phyloP scores from a whole-genome alignment of 1,284 basidiomycete species.

The Afroboletus lepidellus region DNA sequence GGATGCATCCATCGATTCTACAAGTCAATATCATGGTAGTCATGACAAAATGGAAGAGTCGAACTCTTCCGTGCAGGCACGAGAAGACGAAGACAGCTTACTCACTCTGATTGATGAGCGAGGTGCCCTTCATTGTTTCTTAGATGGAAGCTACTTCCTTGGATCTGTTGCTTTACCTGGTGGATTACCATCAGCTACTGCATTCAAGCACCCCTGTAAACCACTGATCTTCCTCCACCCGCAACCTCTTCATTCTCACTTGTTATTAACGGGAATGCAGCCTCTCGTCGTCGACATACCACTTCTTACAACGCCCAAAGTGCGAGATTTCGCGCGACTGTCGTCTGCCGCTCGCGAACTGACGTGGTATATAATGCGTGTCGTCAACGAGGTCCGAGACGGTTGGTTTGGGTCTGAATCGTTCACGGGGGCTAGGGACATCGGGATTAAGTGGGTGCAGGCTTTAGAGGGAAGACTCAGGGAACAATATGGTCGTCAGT shows the following conservation, averaged over 20 bases:
- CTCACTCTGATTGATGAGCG: conserved; percentile 56
- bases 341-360: conserved; percentile 72
- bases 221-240: conserved; percentile 51
- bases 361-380: conserved; percentile 65
- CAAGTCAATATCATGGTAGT: conserved; percentile 35
- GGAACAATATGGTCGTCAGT: conserved; percentile 64
- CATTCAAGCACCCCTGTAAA: conserved; percentile 49
- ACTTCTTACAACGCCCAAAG: conserved; percentile 51
- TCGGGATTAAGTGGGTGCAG: conserved; percentile 72
- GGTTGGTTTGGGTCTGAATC: conserved; percentile 71
- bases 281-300: conserved; percentile 56
- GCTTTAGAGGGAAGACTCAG: conserved; percentile 60
- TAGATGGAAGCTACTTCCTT: conserved; percentile 80
- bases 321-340: conserved; percentile 65
- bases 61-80: conserved; percentile 14
- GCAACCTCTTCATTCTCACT: conserved; percentile 27
- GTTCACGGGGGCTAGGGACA: conserved; percentile 61
- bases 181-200: conserved; percentile 40
- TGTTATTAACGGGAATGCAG: conserved; percentile 37
- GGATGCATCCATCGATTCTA: conserved; percentile 56
- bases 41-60: conserved; percentile 23
- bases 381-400: conserved; percentile 66
- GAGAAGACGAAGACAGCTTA: conserved; percentile 57
- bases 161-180: conserved; percentile 48
- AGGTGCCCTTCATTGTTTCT: conserved; percentile 60